Conservation (phyloP, 75 land plant species). For the Pinus albicaulis region DNA sequence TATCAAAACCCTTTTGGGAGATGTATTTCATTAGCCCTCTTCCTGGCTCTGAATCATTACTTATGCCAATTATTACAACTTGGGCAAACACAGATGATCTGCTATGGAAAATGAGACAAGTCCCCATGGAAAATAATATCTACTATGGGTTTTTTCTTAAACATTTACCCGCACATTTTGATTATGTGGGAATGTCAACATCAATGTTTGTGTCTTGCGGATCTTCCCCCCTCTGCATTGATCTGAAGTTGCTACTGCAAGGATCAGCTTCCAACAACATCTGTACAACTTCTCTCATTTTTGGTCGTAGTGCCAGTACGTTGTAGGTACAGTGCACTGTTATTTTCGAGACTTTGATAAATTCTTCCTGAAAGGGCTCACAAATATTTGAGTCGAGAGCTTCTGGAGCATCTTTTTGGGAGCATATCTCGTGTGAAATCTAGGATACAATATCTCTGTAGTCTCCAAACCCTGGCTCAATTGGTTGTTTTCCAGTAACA, state of each 20-base stretch:
- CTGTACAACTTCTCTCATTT: conserved; percentile 82
- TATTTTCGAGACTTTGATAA: conserved; percentile 56
- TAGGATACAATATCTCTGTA: conserved; percentile 74
- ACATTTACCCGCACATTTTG: no score
- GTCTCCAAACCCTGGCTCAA: conserved; percentile 75
- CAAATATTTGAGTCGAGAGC: conserved; percentile 49
- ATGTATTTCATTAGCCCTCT: no score
- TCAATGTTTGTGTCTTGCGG: not conserved
- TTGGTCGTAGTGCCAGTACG: conserved; percentile 57
- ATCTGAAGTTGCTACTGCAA: conserved; percentile 4
- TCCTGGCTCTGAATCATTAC: no score
- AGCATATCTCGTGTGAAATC: conserved; percentile 47
- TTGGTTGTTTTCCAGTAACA: conserved; percentile 76
- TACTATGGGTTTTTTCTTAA: no score
- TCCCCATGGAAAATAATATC: no score
- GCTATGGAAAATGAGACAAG: no score
- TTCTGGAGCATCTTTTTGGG: conserved; percentile 34
- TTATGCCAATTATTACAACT: no score
- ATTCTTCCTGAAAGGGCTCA: conserved; percentile 35
- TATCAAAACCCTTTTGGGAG: no score
- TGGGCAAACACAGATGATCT: no score
- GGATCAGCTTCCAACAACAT: conserved; percentile 65
- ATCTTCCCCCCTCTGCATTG: not conserved
- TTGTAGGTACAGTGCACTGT: conserved; percentile 70
- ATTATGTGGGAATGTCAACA: not conserved